Conservation (phyloP, 495 filamentous ascomycete genomes). For the Astrothelium subdiscretum region DNA sequence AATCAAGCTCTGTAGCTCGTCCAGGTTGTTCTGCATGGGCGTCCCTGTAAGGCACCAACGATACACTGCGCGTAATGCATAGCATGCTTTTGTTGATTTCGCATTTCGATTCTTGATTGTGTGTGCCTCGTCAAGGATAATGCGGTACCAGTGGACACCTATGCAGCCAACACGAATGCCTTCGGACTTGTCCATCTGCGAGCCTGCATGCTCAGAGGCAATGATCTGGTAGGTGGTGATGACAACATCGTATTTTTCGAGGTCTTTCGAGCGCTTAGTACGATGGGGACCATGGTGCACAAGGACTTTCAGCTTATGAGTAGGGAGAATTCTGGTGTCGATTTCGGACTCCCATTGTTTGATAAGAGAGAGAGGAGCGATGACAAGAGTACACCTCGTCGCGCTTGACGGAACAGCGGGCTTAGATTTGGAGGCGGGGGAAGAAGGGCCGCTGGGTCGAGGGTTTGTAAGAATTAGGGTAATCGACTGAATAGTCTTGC, state of each 20-base stretch:
- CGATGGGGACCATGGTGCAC: conserved; percentile 84
- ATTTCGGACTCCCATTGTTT: conserved; percentile 96
- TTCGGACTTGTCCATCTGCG: conserved; percentile 33
- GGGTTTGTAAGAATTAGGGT: conserved; percentile 71
- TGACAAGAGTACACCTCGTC: conserved; percentile 73
- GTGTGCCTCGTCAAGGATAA: conserved; percentile 93
- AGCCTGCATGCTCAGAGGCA: conserved; percentile 71
- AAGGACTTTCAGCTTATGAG: conserved; percentile 61
- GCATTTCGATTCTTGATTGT: conserved; percentile 97
- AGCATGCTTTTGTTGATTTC: conserved; percentile 82
- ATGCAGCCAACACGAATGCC: conserved; percentile 70
- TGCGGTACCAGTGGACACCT: conserved; percentile 83
- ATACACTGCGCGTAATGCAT: conserved; percentile 66
- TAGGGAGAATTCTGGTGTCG: conserved; percentile 55
- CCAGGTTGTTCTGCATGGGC: conserved; percentile 96
- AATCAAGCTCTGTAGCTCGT: conserved; percentile 87
- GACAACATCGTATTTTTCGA: conserved; percentile 84
- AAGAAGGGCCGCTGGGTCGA: conserved; percentile 45
- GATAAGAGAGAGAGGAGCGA: conserved; percentile 91
- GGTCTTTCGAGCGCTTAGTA: conserved; percentile 59
- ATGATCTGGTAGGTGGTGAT: conserved; percentile 95
- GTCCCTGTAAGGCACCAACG: conserved; percentile 95
- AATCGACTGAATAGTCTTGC: conserved; percentile 76
- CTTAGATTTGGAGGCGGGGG: conserved; percentile 41
- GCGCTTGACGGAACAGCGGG: conserved; percentile 33